Percentiles rank a stretch among this genome's conserved stretches.
These are phyloP conservation scores for Cyberlindnera veronae DNA, from an alignment of 805 yeast genomes.

Conservation along the genomic window DNA sequence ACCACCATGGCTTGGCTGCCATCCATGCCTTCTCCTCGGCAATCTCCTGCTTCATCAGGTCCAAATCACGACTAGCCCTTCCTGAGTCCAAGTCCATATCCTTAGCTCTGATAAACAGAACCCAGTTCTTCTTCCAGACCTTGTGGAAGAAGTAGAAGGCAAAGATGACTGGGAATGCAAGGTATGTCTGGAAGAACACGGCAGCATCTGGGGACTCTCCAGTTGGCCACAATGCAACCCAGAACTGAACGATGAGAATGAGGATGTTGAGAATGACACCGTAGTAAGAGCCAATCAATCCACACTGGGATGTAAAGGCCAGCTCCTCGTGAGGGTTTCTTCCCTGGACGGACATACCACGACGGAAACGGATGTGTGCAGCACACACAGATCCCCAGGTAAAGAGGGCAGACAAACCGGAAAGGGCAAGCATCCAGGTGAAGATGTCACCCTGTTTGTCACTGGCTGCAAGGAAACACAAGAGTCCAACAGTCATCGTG, in stretches of 20 bases:
- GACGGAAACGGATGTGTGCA: constrained; percentile 64
- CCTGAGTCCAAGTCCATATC: constrained; percentile 62
- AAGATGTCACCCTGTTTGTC: constrained; percentile 53
- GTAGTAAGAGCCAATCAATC: constrained; percentile 60
- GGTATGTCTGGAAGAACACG: constrained; percentile 35
- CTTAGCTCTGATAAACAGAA: constrained; percentile 36
- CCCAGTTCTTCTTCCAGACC: constrained; percentile 38
- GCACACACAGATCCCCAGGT: constrained; percentile 74
- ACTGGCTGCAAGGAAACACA: constrained; percentile 61
- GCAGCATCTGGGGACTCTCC: constrained; percentile 29
- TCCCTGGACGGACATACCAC: constrained; percentile 55
- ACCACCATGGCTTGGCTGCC: constrained; percentile 40
- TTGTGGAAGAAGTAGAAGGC: constrained; percentile 38
- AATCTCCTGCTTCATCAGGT: constrained; percentile 50
- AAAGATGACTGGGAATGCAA: constrained; percentile 40
- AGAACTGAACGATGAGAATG: constrained; percentile 57
- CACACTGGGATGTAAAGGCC: constrained; percentile 62
- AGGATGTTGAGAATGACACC: constrained; percentile 56
- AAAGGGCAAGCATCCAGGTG: constrained; percentile 68
- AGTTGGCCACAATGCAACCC: constrained; percentile 16
- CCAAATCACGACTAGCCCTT: constrained; percentile 56
- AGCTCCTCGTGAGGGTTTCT: constrained; percentile 63
- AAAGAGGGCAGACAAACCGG: constrained; percentile 69
- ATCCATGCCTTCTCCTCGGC: constrained; percentile 51
- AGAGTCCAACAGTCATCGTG: constrained; percentile 46